phyloP scores from a whole-genome alignment of 176 grass and related monocot genomes.

The Miscanthus lutarioriparius region DNA sequence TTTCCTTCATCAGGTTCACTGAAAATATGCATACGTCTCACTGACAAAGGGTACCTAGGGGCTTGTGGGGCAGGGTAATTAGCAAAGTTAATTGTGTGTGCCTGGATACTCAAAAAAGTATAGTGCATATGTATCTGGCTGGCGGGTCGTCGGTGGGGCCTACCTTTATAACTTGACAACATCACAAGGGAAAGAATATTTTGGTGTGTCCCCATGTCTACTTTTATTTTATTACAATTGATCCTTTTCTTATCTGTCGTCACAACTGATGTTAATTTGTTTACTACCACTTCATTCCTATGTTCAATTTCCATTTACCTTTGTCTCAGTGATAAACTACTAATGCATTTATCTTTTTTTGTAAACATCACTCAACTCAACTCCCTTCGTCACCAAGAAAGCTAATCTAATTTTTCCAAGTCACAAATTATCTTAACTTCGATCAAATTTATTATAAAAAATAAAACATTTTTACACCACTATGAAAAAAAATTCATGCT shows the following conservation, averaged over 20 bases:
- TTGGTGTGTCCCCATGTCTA: too few relatives aligned
- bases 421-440: not conserved
- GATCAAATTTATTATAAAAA: not conserved
- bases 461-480: not conserved
- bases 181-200: constrained; percentile 9
- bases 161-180: not conserved
- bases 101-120: not conserved
- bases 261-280: not conserved
- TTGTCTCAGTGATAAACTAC: not conserved
- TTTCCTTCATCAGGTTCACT: not conserved
- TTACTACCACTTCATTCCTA: not conserved
- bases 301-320: not conserved
- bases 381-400: not conserved
- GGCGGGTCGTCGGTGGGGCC: not conserved
- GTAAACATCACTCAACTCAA: not conserved
- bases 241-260: not conserved
- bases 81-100: not conserved
- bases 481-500: not conserved
- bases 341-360: not conserved
- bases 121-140: not conserved
- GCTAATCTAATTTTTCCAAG: not conserved
- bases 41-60: not conserved
- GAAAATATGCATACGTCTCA: too few relatives aligned
- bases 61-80: not conserved
- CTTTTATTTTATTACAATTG: not conserved